Evolutionary conservation across 768 basidiomycete genomes (phyloP).

Genomic region (Boletus insuetus): DNA sequence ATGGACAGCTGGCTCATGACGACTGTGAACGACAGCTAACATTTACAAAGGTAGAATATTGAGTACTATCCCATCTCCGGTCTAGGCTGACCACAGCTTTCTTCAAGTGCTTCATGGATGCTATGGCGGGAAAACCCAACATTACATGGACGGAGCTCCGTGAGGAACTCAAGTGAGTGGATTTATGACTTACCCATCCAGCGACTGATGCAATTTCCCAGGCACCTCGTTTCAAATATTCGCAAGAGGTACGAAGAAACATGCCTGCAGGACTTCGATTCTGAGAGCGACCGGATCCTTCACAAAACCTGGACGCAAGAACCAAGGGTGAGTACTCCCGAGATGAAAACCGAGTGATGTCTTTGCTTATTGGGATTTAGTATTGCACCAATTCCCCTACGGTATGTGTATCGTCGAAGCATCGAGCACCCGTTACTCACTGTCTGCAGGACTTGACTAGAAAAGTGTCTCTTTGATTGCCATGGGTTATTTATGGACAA

Average conservation of each 20-base stretch:
- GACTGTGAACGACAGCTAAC: conserved; percentile 16
- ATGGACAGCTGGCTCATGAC: conserved; percentile 24
- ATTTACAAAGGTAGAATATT: conserved; percentile 23
- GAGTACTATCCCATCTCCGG: not conserved
- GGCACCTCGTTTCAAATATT: conserved; percentile 15
- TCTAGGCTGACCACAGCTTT: not conserved
- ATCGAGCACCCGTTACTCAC: not conserved
- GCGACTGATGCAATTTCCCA: not conserved
- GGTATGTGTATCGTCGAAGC: conserved; percentile 1
- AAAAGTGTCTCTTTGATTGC: conserved; percentile 7
- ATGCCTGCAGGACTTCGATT: not conserved
- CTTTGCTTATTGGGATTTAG: conserved; percentile 4
- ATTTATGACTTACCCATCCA: not conserved
- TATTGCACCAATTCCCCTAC: conserved; percentile 3
- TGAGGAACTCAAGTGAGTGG: conserved; percentile 12
- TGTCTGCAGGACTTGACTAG: conserved; percentile 12
- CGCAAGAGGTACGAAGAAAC: conserved; percentile 7
- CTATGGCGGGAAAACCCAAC: not conserved
- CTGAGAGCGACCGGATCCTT: not conserved
- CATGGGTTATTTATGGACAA: not conserved
- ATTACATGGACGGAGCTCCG: conserved; percentile 24
- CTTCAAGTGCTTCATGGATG: conserved; percentile 21
- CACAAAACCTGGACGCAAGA: conserved; percentile 9
- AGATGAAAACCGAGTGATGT: not conserved
- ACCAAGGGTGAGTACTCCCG: conserved; percentile 20